A percentile compares a stretch with the other conserved stretches of the same genome.
These are phyloP conservation scores for Nadsonia starkeyi-henricii DNA, from an alignment of 1,139 yeast species.

Conservation along the genomic window DNA sequence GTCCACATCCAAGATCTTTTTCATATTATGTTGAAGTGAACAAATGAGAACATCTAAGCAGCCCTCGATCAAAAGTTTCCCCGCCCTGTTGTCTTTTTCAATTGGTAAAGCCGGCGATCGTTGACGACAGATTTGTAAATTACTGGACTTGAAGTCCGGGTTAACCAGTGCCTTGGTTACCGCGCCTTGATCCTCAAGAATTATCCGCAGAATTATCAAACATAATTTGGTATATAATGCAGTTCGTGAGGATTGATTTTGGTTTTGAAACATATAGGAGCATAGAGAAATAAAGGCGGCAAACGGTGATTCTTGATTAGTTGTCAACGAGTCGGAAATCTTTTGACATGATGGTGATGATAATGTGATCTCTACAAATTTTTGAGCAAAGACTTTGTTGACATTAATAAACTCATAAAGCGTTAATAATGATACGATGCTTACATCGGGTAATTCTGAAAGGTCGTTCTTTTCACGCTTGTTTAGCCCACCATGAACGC, in stretches of 20 bases:
- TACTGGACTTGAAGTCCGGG: constrained; percentile 9
- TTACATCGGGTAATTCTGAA: constrained; percentile 15
- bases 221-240: constrained; percentile 20
- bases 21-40: constrained; percentile 22
- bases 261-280: constrained; percentile 22
- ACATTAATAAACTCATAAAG: constrained; percentile 25
- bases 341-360: not conserved
- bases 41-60: constrained; percentile 22
- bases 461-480: not conserved
- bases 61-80: constrained; percentile 20
- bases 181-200: constrained; percentile 20
- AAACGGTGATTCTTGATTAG: constrained; percentile 12
- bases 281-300: constrained; percentile 20
- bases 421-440: constrained; percentile 20
- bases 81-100: constrained; percentile 9
- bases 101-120: constrained; percentile 19
- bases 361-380: constrained; percentile 18
- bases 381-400: constrained; percentile 23
- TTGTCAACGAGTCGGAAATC: too few relatives aligned
- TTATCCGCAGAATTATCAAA: constrained; percentile 19
- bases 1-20: constrained; percentile 19
- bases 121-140: constrained; percentile 16
- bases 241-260: constrained; percentile 17
- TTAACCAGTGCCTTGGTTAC: constrained; percentile 13
- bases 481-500: too few relatives aligned